Percentiles rank a stretch among this genome's conserved stretches.
Conservation (phyloP, 2,329 filamentous ascomycete species). For the Lachnellula arida region DNA sequence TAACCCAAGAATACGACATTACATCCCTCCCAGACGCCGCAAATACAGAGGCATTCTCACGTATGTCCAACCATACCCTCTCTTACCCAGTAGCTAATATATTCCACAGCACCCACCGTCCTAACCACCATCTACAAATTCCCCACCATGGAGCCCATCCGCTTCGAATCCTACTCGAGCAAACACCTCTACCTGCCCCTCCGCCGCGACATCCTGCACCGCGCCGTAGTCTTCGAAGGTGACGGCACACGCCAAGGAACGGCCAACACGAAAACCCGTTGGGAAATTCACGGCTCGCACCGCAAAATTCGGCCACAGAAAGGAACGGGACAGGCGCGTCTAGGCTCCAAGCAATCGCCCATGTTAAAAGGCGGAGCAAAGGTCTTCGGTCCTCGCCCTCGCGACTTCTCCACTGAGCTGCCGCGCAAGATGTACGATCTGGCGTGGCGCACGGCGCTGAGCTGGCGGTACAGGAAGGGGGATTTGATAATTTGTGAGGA, state of each 20-base stretch:
- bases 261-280: conserved; percentile 74
- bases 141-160: conserved; percentile 78
- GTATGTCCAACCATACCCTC: conserved; percentile 3
- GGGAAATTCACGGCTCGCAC: conserved; percentile 77
- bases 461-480: conserved; percentile 81
- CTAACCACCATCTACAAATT: conserved; percentile 86
- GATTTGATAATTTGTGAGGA: conserved; percentile 84
- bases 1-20: conserved; percentile 10
- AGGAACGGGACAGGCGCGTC: conserved; percentile 73
- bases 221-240: conserved; percentile 87
- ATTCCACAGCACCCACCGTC: conserved; percentile 53
- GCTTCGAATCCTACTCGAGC: conserved; percentile 71
- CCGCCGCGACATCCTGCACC: conserved; percentile 86
- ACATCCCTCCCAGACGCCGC: conserved; percentile 10
- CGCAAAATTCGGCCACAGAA: conserved; percentile 84
- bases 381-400: conserved; percentile 80
- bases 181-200: conserved; percentile 84
- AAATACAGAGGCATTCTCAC: conserved; percentile 9
- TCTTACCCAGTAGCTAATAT: conserved; percentile 8
- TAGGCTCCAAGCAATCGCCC: conserved; percentile 77
- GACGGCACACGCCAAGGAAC: conserved; percentile 85
- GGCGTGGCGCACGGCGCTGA: conserved; percentile 90
- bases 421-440: conserved; percentile 91
- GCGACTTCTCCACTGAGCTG: conserved; percentile 82
- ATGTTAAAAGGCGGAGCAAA: conserved; percentile 83